These are phyloP conservation scores for Podila clonocystis DNA, from an alignment of 192 early-diverging fungal species.

Conservation along the genomic window DNA sequence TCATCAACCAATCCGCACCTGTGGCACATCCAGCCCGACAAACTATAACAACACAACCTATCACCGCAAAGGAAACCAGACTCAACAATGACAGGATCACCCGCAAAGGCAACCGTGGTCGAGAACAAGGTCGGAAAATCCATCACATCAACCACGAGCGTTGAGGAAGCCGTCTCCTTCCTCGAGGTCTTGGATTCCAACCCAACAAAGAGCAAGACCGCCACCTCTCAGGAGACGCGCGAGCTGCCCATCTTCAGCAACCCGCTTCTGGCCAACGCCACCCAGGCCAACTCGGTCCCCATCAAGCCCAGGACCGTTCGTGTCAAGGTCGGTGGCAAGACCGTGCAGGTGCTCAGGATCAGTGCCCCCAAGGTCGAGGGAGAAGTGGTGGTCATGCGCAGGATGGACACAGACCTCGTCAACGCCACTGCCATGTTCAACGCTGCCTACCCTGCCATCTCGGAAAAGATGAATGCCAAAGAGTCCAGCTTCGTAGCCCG, in stretches of 20 bases:
- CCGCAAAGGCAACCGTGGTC: slow-evolving; percentile 13
- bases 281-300: slow-evolving; percentile 42
- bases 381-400: slow-evolving; percentile 44
- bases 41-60: background rate
- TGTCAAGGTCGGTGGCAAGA: slow-evolving; percentile 31
- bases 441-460: slow-evolving; percentile 50
- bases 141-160: slow-evolving; percentile 5
- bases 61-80: background rate
- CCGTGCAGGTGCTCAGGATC: slow-evolving; percentile 39
- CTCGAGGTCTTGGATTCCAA: slow-evolving; percentile 14
- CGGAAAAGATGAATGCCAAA: slow-evolving; percentile 51
- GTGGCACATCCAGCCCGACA: background rate
- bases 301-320: slow-evolving; percentile 39
- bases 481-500: slow-evolving; percentile 28
- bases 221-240: slow-evolving; percentile 1
- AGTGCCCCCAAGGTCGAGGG: slow-evolving; percentile 51
- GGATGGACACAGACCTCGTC: slow-evolving; percentile 47
- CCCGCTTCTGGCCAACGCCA: slow-evolving; percentile 47
- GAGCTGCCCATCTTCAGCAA: slow-evolving; percentile 51
- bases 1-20: background rate
- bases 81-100: slow-evolving; percentile 30
- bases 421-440: slow-evolving; percentile 53
- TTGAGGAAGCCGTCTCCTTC: slow-evolving; percentile 23
- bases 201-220: background rate
- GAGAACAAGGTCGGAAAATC: slow-evolving; percentile 25